Percentiles rank a stretch among this genome's conserved stretches.
Evolutionary conservation across 495 filamentous ascomycete genomes (phyloP).

Genomic region (Trichocladium uniseriatum): DNA sequence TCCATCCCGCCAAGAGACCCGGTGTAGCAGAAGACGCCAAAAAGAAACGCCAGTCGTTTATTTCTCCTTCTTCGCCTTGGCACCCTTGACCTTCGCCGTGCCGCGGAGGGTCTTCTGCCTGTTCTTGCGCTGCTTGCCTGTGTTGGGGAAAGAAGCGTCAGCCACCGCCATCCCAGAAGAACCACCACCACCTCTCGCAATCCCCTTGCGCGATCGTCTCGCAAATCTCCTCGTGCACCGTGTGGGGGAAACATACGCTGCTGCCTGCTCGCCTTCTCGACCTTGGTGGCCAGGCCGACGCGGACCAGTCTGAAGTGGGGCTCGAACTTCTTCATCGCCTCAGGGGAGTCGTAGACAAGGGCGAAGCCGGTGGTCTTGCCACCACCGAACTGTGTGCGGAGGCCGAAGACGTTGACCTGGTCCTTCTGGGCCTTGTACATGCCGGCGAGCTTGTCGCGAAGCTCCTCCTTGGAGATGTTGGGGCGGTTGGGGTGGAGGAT

Average conservation of each 20-base stretch:
- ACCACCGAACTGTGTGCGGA: conserved; percentile 97
- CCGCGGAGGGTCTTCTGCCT: conserved; percentile 95
- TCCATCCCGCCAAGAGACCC: conserved; percentile 21
- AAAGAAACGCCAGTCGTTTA: conserved; percentile 29
- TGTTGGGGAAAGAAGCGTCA: conserved; percentile 28
- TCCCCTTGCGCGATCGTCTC: too few species aligned
- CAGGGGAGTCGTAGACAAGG: conserved; percentile 91
- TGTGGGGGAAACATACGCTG: conserved; percentile 71
- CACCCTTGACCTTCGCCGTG: conserved; percentile 81
- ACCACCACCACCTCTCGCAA: too few species aligned
- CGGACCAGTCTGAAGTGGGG: conserved; percentile 93
- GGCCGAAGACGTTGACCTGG: conserved; percentile 92
- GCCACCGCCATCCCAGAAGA: conserved; percentile 7
- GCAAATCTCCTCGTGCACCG: too few species aligned
- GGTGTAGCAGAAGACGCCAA: conserved; percentile 22
- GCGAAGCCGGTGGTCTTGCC: conserved; percentile 99
- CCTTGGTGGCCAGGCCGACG: conserved; percentile 80
- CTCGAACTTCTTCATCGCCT: conserved; percentile 99
- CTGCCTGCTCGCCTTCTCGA: conserved; percentile 93
- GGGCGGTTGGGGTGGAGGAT: conserved; percentile 97
- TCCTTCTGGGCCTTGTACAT: conserved; percentile 98
- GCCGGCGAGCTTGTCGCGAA: conserved; percentile 85
- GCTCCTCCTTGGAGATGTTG: conserved; percentile 98
- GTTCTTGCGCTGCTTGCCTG: conserved; percentile 99
- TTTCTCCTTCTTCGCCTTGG: conserved; percentile 70